Conservation (phyloP, 345 rosid genomes). For the Populus pruinosa region DNA sequence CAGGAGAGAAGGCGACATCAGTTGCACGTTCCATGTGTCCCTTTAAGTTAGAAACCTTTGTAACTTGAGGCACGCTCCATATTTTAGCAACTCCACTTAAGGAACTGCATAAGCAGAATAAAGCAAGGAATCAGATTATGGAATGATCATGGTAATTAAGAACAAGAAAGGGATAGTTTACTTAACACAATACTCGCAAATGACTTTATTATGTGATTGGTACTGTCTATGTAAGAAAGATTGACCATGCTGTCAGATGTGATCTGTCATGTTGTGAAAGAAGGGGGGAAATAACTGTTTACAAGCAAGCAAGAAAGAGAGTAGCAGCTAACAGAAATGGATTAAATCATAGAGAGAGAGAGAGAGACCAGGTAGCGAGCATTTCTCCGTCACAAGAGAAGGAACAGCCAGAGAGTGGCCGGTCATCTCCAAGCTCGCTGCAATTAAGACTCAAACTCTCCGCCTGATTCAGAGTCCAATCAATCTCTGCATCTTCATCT, state of each 20-base stretch:
- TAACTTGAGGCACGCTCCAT: conserved; percentile 82
- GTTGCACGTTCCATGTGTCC: conserved; percentile 91
- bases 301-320: not conserved
- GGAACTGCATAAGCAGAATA: conserved; percentile 42
- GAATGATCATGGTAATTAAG: conserved; percentile 1
- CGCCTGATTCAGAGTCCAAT: conserved; percentile 67
- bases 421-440: conserved; percentile 84
- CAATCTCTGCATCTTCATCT: conserved; percentile 78
- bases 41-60: conserved; percentile 54
- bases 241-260: not conserved
- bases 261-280: not conserved
- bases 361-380: conserved; percentile 79
- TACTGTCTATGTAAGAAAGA: not conserved
- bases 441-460: conserved; percentile 66
- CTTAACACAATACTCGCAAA: not conserved
- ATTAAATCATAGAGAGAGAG: conserved; percentile 9
- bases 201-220: not conserved
- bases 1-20: conserved; percentile 85
- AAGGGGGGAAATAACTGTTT: not conserved
- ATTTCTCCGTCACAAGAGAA: conserved; percentile 73
- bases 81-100: conserved; percentile 82
- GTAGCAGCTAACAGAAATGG: not conserved
- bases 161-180: not conserved
- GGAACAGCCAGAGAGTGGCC: conserved; percentile 91
- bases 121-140: conserved; percentile 14